Base-by-base conservation (phyloP, 495 filamentous ascomycete genomes). In the Tuber aestivum region DNA sequence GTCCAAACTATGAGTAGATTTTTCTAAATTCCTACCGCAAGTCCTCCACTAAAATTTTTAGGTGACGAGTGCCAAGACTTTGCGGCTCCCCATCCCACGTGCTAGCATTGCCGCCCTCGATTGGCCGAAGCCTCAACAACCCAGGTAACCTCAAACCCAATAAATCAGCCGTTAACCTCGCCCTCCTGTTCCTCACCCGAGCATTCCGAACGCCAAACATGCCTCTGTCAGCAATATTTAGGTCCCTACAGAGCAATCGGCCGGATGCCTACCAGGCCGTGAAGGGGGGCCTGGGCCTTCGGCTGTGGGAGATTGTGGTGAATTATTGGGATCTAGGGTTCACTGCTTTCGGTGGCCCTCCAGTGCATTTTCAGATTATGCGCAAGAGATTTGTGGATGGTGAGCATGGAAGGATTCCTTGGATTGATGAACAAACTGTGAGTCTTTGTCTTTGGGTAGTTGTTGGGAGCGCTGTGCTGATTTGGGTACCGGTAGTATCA, bases 341-440 rank as follows among this genome's bases (percentile, higher is more conserved):
- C 74, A 91, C 87, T 27, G 83, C 88, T 14, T 91, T 91, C 76
- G 89, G 89, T 16, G 89, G 89, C 0, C 88, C 88, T 0, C 84
- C 89, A 20, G 88, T 90, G 45, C 88, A 90, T 77, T 90, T 90
- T 76, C 86, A 88, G 81, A 90, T 89, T 65, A 73, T 91, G 73
- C 87, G 92, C 79, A 83, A 85, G 37, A 87, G 87, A 69, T 95
- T 94, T 82, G 92, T 94, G 4, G 84, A 88, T 42, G 87, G 50
- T 40, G 74, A 71, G 16, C 42, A 74, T 81, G 70, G 83, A 21
- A 69, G 74, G 74, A 50, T 77, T 27, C 77, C 77, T 82, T 95
- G 93, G 93, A 89, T 94, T 65, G 90, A 94, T 83, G 91, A 93
- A 77, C 90, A 92, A 78, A 87, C 90, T 74, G 90, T 91, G 77